Conservation (phyloP, 805 yeast species). For the Pichia rugopelliculosa region DNA sequence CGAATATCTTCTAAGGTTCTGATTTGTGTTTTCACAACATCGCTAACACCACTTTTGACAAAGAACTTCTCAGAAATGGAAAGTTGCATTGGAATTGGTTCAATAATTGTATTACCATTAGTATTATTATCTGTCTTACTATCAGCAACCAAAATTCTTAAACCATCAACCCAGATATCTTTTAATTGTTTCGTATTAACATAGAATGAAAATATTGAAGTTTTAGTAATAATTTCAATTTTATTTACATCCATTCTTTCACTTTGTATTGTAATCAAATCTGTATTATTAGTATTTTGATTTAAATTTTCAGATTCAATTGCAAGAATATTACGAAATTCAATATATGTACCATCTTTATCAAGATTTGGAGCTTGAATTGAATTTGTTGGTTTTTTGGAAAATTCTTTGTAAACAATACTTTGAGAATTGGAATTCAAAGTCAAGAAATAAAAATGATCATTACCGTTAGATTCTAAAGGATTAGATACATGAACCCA, state of each 20-base stretch:
- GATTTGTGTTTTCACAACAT: constrained; percentile 34
- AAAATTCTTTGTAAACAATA: constrained; percentile 53
- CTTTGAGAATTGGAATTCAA: constrained; percentile 61
- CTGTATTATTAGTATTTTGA: constrained; percentile 29
- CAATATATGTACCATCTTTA: constrained; percentile 46
- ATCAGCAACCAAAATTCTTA: constrained; percentile 41
- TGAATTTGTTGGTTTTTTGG: constrained; percentile 26
- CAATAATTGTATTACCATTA: background rate
- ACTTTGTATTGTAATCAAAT: constrained; percentile 49
- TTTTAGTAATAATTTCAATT: constrained; percentile 18
- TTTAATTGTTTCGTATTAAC: constrained; percentile 64
- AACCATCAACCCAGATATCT: constrained; percentile 73
- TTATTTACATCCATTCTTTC: constrained; percentile 30
- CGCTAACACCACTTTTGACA: constrained; percentile 3
- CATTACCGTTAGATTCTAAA: constrained; percentile 12
- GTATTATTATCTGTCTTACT: constrained; percentile 28
- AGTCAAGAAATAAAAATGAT: constrained; percentile 40
- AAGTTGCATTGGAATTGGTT: background rate
- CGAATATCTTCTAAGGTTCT: constrained; percentile 38
- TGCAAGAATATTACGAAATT: constrained; percentile 41
- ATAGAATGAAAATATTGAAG: constrained; percentile 45
- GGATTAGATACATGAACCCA: constrained; percentile 73
- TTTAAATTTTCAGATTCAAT: constrained; percentile 42
- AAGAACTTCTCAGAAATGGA: constrained; percentile 9
- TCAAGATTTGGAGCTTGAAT: constrained; percentile 47